phyloP scores from a whole-genome alignment of 2,329 filamentous ascomycete genomes.

The Aschersonia sp. region DNA sequence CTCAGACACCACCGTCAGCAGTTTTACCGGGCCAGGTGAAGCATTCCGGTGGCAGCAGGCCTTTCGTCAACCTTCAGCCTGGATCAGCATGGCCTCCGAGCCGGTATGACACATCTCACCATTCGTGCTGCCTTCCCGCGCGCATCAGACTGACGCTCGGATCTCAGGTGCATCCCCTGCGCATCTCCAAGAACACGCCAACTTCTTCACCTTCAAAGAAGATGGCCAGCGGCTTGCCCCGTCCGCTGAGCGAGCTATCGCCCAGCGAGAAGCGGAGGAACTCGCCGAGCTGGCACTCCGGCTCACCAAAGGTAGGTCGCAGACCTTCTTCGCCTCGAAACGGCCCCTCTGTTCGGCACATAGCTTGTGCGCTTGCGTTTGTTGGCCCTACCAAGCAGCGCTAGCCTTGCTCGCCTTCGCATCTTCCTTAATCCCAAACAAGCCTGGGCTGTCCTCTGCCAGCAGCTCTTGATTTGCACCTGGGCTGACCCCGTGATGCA shows the following conservation, averaged over 20 bases:
- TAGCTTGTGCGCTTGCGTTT: not conserved
- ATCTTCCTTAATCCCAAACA: too few relatives aligned
- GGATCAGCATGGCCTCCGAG: slow-evolving; percentile 21
- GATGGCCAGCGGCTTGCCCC: slow-evolving; percentile 44
- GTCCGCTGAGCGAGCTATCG: slow-evolving; percentile 79
- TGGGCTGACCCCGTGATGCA: slow-evolving; percentile 22
- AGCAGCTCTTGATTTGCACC: slow-evolving; percentile 1
- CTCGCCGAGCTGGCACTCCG: slow-evolving; percentile 78
- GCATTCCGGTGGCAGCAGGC: slow-evolving; percentile 12
- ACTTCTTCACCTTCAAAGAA: slow-evolving; percentile 49
- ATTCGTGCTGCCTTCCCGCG: not conserved
- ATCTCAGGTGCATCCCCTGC: slow-evolving; percentile 56
- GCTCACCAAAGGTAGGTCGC: slow-evolving; percentile 21
- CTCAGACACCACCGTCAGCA: not conserved
- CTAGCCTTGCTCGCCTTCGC: not conserved
- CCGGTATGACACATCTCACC: slow-evolving; percentile 16
- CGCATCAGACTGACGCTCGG: slow-evolving; percentile 5
- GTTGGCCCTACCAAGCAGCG: not conserved
- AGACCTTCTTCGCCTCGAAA: not conserved
- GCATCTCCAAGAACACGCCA: slow-evolving; percentile 57
- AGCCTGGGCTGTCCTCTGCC: too few relatives aligned
- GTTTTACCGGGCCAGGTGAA: slow-evolving; percentile 7
- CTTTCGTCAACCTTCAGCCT: slow-evolving; percentile 7
- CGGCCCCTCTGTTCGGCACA: slow-evolving; percentile 1
- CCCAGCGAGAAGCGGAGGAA: slow-evolving; percentile 77